Conservation (phyloP, 2,329 filamentous ascomycete genomes). For the Penicillium sp. region DNA sequence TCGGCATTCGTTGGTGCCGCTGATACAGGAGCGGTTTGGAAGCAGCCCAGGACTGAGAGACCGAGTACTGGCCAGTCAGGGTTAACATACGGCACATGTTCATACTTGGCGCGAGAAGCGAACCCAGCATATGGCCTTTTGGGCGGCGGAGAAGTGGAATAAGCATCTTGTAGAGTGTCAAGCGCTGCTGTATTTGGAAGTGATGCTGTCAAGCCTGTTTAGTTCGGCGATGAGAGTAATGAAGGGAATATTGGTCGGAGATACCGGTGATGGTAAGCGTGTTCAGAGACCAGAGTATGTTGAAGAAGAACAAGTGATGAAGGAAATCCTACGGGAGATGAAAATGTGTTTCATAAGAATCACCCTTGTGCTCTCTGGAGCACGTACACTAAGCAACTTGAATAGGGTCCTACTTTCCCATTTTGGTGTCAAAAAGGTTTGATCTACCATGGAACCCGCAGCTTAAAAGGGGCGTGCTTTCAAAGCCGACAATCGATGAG, state of each 20-base stretch:
- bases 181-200: not conserved
- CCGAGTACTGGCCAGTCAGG: not conserved
- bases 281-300: not conserved
- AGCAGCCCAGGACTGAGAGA: not conserved
- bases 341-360: not conserved
- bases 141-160: not conserved
- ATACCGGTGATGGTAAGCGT: not conserved
- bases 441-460: not conserved
- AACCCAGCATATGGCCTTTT: not conserved
- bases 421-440: not conserved
- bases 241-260: not conserved
- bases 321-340: too few relatives aligned
- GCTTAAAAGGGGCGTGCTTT: not conserved
- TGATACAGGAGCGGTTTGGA: not conserved
- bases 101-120: not conserved
- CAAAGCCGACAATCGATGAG: not conserved
- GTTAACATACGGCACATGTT: not conserved
- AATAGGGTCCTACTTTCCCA: not conserved
- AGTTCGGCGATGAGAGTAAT: not conserved
- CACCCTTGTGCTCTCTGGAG: not conserved
- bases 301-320: not conserved
- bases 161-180: not conserved
- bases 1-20: not conserved
- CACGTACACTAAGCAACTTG: not conserved
- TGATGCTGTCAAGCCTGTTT: not conserved